Conservation (phyloP, 2,329 filamentous ascomycete species). For the Xylaria sp. region DNA sequence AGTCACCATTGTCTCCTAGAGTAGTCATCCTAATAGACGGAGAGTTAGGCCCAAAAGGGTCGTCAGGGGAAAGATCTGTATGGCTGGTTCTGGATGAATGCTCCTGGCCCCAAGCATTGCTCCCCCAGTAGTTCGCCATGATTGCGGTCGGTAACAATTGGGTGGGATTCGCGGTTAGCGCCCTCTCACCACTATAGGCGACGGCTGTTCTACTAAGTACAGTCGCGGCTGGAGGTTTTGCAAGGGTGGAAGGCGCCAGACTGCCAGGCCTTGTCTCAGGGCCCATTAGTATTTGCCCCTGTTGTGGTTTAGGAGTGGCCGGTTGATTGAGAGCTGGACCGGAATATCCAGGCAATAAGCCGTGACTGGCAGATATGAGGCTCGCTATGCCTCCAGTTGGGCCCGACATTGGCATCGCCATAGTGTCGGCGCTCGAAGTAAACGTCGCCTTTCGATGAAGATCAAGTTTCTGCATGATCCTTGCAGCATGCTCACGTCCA, state of each 20-base stretch:
- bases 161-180: slow-evolving; percentile 72
- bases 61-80: slow-evolving; percentile 46
- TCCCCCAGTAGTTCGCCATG: slow-evolving; percentile 95
- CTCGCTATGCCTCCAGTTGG: slow-evolving; percentile 78
- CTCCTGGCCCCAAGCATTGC: slow-evolving; percentile 73
- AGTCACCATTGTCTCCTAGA: slow-evolving; percentile 43
- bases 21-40: slow-evolving; percentile 50
- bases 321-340: slow-evolving; percentile 44
- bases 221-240: slow-evolving; percentile 84
- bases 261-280: slow-evolving; percentile 66
- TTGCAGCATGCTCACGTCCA: slow-evolving; percentile 81
- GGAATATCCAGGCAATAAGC: slow-evolving; percentile 73
- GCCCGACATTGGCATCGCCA: slow-evolving; percentile 55
- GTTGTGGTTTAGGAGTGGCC: slow-evolving; percentile 48
- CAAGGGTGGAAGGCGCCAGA: slow-evolving; percentile 84
- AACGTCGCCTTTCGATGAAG: slow-evolving; percentile 82
- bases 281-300: slow-evolving; percentile 52
- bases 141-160: slow-evolving; percentile 84
- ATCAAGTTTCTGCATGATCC: slow-evolving; percentile 93
- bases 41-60: slow-evolving; percentile 54
- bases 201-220: slow-evolving; percentile 89
- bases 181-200: slow-evolving; percentile 80
- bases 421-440: slow-evolving; percentile 56
- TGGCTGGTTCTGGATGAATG: slow-evolving; percentile 42
- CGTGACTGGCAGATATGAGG: slow-evolving; percentile 86